These are phyloP conservation scores for Kodamaea hsintzibuensis DNA, from an alignment of 805 yeast species.

Conservation along the genomic window DNA sequence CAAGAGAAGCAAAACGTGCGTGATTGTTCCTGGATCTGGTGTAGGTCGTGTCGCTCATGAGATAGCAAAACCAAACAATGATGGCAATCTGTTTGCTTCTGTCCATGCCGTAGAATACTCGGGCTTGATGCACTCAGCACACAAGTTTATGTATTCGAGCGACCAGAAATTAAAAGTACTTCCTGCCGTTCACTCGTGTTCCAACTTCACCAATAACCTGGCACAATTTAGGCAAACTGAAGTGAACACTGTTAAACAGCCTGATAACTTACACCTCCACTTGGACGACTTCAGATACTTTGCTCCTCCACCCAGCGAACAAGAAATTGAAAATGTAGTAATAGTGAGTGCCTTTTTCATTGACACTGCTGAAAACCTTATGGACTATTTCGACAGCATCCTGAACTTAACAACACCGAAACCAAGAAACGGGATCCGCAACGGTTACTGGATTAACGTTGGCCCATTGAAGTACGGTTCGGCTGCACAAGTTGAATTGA, in stretches of 20 bases:
- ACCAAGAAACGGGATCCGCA: slow-evolving; percentile 23
- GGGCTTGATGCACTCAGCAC: slow-evolving; percentile 71
- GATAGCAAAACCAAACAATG: slow-evolving; percentile 36
- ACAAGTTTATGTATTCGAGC: slow-evolving; percentile 52
- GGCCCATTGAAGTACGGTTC: slow-evolving; percentile 95
- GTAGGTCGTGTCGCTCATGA: slow-evolving; percentile 76
- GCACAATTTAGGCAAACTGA: slow-evolving; percentile 53
- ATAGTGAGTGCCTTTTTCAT: slow-evolving; percentile 75
- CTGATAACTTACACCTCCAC: slow-evolving; percentile 47
- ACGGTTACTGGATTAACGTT: slow-evolving; percentile 79
- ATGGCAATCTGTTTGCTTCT: slow-evolving; percentile 25
- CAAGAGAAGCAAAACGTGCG: slow-evolving; percentile 41
- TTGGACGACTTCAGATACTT: slow-evolving; percentile 69
- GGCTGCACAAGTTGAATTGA: slow-evolving; percentile 74
- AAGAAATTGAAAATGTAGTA: slow-evolving; percentile 46
- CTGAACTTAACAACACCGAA: slow-evolving; percentile 40
- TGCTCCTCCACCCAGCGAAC: slow-evolving; percentile 21
- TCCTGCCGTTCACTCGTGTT: slow-evolving; percentile 65
- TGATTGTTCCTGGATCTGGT: slow-evolving; percentile 88
- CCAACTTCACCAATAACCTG: slow-evolving; percentile 53
- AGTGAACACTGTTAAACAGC: slow-evolving; percentile 36
- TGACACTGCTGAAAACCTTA: slow-evolving; percentile 87
- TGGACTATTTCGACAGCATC: slow-evolving; percentile 72
- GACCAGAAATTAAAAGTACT: slow-evolving; percentile 18
- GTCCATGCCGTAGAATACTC: slow-evolving; percentile 80